Base-by-base conservation (phyloP, 2,329 filamentous ascomycete genomes). In the Lecanosticta acicola region DNA sequence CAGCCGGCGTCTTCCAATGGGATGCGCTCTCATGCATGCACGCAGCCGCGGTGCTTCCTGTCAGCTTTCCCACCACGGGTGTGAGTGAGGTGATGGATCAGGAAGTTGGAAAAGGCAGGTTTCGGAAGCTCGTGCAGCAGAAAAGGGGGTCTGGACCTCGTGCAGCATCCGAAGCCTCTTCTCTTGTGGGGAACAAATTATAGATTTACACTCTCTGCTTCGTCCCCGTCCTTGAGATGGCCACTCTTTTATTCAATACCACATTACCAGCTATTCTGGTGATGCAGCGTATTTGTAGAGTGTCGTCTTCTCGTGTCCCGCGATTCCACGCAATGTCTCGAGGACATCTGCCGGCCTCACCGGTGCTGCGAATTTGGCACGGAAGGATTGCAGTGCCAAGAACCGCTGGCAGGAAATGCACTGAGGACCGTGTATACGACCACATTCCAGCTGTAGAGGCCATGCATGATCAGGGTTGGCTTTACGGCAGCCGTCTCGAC, bases 391-490 rank as follows among this genome's bases (percentile, higher is more conserved):
- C 57, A 94, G 73, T 59, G 90, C 91, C 54, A 78, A 77, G 87
- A 85, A 62, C 93, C 78, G 65, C 83, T 84, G 40, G 76, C 82
- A 38, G 86, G 87, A 18, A 94, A 74, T 19, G 76, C 71, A 65
- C 83, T 76, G 42, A 94, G 71, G 45, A 94, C 71, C 19, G 77
- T 80, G 60, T 90, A 85, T 13, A 78, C 79, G 2, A 85, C 78
- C 47, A 79, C 79, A 32, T 95, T 95, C 83, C 85, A 94, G 58
- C 81, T 86, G 71, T 83, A 94, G 38, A 94, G 74, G 18, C 89
- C 89, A 70, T 95, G 89, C 67, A 94, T 85, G 67, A 95, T 95
- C 58, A 87, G 86, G 68, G 88, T 86, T 17, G 87, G 87, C 34
- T 48, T 80, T 74, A 36, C 89, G 94, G 52, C 89, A 50, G 87